phyloP scores from a whole-genome alignment of 768 basidiomycete species.

The Kwoniella pini region DNA sequence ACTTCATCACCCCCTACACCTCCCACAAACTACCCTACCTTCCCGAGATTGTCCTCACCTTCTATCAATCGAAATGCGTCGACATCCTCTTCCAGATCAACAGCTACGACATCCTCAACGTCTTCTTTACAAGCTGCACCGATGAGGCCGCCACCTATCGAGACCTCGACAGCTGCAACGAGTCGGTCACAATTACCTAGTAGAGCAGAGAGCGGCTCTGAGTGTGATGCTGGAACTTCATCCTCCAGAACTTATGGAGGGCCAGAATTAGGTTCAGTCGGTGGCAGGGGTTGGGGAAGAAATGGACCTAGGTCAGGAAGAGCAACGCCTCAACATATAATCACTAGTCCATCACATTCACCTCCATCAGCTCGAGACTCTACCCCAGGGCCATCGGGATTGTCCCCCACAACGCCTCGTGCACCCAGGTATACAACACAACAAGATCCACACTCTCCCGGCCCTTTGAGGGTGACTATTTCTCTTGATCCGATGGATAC shows the following conservation, averaged over 20 bases:
- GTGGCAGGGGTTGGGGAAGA: conserved; percentile 19
- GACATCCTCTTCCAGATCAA: conserved; percentile 43
- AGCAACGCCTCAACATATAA: conserved; percentile 9
- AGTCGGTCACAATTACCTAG: conserved; percentile 16
- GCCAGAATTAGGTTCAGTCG: conserved; percentile 5
- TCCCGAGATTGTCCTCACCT: conserved; percentile 26
- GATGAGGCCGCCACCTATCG: conserved; percentile 49
- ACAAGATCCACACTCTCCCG: conserved; percentile 18
- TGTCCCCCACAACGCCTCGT: conserved; percentile 25
- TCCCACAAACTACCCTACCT: conserved; percentile 28
- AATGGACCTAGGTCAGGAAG: conserved; percentile 20
- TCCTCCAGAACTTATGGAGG: neutral
- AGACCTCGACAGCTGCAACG: conserved; percentile 49
- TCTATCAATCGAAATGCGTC: conserved; percentile 45
- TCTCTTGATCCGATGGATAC: conserved; percentile 22
- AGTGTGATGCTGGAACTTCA: conserved; percentile 5
- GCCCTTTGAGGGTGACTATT: conserved; percentile 17
- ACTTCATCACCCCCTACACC: conserved; percentile 23
- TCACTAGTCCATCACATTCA: conserved; percentile 12
- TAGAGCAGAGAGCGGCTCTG: conserved; percentile 14
- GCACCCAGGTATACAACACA: conserved; percentile 2
- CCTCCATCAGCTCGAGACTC: conserved; percentile 10
- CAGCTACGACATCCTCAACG: conserved; percentile 42
- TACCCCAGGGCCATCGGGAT: neutral
- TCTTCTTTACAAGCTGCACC: conserved; percentile 51